phyloP scores from a whole-genome alignment of 176 grass and related monocot genomes.

The Eremochloa ophiuroides region DNA sequence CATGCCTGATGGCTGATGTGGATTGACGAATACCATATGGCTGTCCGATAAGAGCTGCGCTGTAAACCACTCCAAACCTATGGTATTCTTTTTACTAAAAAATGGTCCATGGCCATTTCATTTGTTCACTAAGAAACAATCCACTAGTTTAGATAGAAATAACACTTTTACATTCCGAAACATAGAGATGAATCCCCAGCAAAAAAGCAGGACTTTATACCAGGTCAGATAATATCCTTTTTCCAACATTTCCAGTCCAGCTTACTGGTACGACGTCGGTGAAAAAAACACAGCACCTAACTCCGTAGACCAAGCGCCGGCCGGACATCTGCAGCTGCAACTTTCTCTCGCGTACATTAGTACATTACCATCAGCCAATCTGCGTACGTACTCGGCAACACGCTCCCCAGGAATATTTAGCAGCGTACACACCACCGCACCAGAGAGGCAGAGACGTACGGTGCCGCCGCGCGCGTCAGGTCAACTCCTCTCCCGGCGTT shows the following conservation, averaged over 20 bases:
- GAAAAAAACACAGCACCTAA: background rate
- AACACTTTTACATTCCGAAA: no score
- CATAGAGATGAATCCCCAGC: no score
- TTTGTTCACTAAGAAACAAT: no score
- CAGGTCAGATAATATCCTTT: background rate
- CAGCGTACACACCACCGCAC: background rate
- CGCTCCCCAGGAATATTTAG: background rate
- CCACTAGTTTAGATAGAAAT: no score
- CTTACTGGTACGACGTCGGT: background rate
- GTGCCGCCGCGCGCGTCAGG: background rate
- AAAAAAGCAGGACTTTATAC: background rate
- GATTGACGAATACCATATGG: background rate
- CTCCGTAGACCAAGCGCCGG: background rate
- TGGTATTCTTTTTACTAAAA: no score
- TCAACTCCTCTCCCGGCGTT: background rate
- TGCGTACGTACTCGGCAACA: background rate
- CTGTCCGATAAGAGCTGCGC: background rate
- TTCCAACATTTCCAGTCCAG: background rate
- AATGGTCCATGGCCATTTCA: no score
- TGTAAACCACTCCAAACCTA: background rate
- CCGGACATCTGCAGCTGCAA: background rate
- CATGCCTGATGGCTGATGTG: conserved; percentile 7
- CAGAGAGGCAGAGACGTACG: background rate
- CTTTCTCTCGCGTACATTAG: background rate
- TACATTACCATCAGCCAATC: background rate